These are phyloP conservation scores for Zygotorulaspora florentina DNA, from an alignment of 805 yeast genomes.

Conservation along the genomic window DNA sequence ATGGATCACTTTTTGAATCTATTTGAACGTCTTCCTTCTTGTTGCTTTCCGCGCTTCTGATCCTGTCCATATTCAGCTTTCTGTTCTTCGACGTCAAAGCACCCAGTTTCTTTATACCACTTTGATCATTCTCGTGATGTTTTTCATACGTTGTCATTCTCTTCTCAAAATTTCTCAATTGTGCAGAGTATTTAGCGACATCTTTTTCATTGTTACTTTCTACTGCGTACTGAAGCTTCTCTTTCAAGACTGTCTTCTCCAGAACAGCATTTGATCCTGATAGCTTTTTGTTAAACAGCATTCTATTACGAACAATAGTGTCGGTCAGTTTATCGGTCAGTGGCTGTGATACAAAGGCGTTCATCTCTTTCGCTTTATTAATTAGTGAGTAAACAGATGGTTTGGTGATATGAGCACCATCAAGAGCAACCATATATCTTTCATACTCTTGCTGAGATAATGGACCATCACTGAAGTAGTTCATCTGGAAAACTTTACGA, in stretches of 20 bases:
- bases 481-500: constrained; percentile 71
- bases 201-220: constrained; percentile 49
- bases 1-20: constrained; percentile 65
- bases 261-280: constrained; percentile 73
- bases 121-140: constrained; percentile 39
- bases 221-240: constrained; percentile 69
- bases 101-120: constrained; percentile 49
- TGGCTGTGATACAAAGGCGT: constrained; percentile 57
- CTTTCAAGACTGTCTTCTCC: constrained; percentile 65
- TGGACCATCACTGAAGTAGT: constrained; percentile 72
- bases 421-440: constrained; percentile 58
- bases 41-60: constrained; percentile 73
- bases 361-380: constrained; percentile 58
- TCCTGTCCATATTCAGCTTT: constrained; percentile 67
- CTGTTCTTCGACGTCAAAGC: constrained; percentile 83
- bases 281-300: constrained; percentile 51
- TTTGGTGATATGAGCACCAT: constrained; percentile 43
- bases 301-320: constrained; percentile 70
- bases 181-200: constrained; percentile 44
- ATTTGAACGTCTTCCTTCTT: constrained; percentile 40
- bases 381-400: constrained; percentile 65
- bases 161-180: constrained; percentile 41
- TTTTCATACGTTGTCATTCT: constrained; percentile 36
- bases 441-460: constrained; percentile 69
- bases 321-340: constrained; percentile 72